Conservation (phyloP, 2,329 filamentous ascomycete species). For the Aureobasidium musti region DNA sequence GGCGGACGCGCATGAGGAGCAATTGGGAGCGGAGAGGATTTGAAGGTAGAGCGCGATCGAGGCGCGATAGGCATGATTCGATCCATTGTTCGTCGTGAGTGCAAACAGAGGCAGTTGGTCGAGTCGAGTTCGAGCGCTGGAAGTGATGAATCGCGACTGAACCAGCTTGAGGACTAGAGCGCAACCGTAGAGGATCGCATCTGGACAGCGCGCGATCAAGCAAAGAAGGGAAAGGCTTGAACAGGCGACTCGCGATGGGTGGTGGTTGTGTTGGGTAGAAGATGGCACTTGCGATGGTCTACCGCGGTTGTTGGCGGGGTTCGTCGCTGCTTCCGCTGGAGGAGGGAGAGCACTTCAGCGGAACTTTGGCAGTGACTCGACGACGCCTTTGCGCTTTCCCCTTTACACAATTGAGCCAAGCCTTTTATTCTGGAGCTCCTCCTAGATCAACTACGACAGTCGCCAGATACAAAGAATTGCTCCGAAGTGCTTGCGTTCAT, state of each 20-base stretch:
- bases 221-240: neutral
- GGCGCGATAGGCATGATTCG: constrained; percentile 34
- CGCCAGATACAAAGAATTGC: constrained; percentile 8
- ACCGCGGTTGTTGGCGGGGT: neutral
- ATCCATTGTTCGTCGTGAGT: constrained; percentile 30
- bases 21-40: constrained; percentile 31
- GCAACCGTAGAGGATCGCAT: neutral
- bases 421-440: neutral
- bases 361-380: neutral
- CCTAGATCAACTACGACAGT: neutral
- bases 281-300: neutral
- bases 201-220: neutral
- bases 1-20: constrained; percentile 35
- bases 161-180: constrained; percentile 1
- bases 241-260: neutral
- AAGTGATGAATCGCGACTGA: constrained; percentile 1
- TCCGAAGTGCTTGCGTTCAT: neutral
- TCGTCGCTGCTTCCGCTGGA: neutral
- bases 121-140: constrained; percentile 2
- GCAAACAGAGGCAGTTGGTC: neutral
- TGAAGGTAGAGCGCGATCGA: constrained; percentile 39
- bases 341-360: neutral
- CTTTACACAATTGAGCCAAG: neutral
- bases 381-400: neutral
- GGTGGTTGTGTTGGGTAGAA: neutral